phyloP scores from a whole-genome alignment of 805 yeast species.

The Candida ortonii region DNA sequence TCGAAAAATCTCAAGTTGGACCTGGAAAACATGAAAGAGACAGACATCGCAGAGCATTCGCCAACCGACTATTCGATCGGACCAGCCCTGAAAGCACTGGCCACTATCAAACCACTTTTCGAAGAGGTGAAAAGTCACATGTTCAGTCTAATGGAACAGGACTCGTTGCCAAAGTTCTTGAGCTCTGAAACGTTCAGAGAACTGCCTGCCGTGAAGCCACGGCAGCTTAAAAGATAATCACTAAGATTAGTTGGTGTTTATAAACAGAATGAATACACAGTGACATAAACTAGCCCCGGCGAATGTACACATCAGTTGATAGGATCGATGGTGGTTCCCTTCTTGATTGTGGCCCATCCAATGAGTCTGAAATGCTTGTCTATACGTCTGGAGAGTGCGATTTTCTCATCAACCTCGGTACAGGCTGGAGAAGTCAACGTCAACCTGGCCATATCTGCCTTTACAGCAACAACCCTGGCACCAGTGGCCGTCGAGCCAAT shows the following conservation, averaged over 20 bases:
- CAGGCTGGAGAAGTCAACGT: slow-evolving; percentile 97
- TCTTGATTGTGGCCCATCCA: slow-evolving; percentile 99
- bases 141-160: slow-evolving; percentile 62
- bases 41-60: slow-evolving; percentile 15
- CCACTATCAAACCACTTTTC: slow-evolving; percentile 41
- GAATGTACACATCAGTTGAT: slow-evolving; percentile 40
- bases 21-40: slow-evolving; percentile 8
- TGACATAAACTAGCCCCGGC: slow-evolving; percentile 3
- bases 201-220: slow-evolving; percentile 20
- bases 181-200: slow-evolving; percentile 38
- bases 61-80: slow-evolving; percentile 36
- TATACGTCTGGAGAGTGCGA: slow-evolving; percentile 97
- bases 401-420: slow-evolving; percentile 97
- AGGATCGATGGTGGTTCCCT: slow-evolving; percentile 87
- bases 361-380: slow-evolving; percentile 99
- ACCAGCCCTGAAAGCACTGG: slow-evolving; percentile 36
- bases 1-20: slow-evolving; percentile 10
- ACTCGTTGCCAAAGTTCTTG: slow-evolving; percentile 71
- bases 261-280: slow-evolving; percentile 6
- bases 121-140: slow-evolving; percentile 49
- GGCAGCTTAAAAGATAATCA: slow-evolving; percentile 1
- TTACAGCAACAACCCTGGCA: slow-evolving; percentile 96
- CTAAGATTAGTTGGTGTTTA: slow-evolving; percentile 4
- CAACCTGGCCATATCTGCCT: slow-evolving; percentile 98
- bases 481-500: slow-evolving; percentile 99